phyloP scores from a whole-genome alignment of 257 asterid genomes.

The Linaria vulgaris region DNA sequence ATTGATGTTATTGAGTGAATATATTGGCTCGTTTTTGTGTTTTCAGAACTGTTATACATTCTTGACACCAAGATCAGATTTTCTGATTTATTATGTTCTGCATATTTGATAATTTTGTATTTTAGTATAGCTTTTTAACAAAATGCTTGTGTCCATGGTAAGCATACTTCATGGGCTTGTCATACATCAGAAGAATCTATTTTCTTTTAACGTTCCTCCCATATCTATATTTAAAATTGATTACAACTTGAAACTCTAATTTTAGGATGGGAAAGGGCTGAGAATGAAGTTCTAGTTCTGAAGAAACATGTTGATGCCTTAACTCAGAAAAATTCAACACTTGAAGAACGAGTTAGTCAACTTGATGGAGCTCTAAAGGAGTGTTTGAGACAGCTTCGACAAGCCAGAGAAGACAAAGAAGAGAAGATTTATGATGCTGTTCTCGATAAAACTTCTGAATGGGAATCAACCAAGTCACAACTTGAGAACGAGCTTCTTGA shows the following conservation, averaged over 20 bases:
- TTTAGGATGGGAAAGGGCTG: constrained; percentile 97
- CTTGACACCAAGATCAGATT: no score
- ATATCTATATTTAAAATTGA: background rate
- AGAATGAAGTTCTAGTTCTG: constrained; percentile 61
- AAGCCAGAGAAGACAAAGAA: constrained; percentile 75
- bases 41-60: no score
- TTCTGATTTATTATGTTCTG: no score
- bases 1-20: no score
- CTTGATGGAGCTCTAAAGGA: constrained; percentile 94
- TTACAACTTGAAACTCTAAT: constrained; percentile 16
- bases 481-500: constrained; percentile 52
- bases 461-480: constrained; percentile 54
- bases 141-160: no score
- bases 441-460: constrained; percentile 40
- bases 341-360: constrained; percentile 67
- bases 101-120: no score
- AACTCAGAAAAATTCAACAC: constrained; percentile 52
- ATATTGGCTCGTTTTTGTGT: no score
- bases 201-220: no score
- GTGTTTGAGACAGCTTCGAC: constrained; percentile 88
- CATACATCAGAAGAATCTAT: no score
- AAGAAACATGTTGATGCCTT: constrained; percentile 65
- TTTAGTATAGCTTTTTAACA: no score
- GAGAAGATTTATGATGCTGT: constrained; percentile 49
- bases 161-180: no score